Percentiles rank a stretch among this genome's conserved stretches.
Evolutionary conservation across 768 basidiomycete species (phyloP).

Genomic region (Roridomyces roridus): DNA sequence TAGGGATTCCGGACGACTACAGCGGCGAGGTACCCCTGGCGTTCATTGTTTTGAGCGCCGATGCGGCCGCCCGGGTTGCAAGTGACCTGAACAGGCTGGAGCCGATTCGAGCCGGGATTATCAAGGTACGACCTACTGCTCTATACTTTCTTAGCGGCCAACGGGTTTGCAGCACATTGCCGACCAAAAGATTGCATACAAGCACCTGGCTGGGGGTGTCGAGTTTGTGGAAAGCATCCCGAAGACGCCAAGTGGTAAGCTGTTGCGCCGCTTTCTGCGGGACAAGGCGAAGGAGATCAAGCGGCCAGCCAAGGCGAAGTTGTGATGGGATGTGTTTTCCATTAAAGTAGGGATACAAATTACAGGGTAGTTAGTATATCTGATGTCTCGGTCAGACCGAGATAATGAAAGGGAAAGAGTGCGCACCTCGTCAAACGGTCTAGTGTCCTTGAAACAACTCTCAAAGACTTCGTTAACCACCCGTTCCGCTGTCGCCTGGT

Average conservation of each 20-base stretch:
- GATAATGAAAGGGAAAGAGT: background rate
- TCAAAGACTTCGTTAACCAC: conserved; percentile 98
- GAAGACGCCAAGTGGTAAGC: conserved; percentile 54
- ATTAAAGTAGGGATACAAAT: conserved; percentile 16
- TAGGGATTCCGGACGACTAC: conserved; percentile 71
- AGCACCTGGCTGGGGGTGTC: conserved; percentile 51
- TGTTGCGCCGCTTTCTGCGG: conserved; percentile 42
- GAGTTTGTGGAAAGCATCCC: conserved; percentile 50
- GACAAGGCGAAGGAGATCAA: conserved; percentile 21
- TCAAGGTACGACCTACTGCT: conserved; percentile 10
- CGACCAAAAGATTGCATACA: conserved; percentile 46
- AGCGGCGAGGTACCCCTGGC: conserved; percentile 77
- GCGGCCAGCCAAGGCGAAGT: conserved; percentile 17
- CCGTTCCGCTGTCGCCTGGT: conserved; percentile 77
- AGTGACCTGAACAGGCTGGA: conserved; percentile 30
- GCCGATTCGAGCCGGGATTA: conserved; percentile 51
- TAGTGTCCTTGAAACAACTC: conserved; percentile 92
- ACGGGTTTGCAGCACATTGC: conserved; percentile 38
- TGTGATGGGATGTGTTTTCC: background rate
- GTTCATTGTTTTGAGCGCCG: conserved; percentile 59
- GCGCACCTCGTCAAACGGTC: conserved; percentile 94
- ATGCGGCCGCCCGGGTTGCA: conserved; percentile 43
- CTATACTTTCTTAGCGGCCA: no score
- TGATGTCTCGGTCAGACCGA: background rate
- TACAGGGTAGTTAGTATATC: conserved; percentile 21